Evolutionary conservation across 495 filamentous ascomycete genomes (phyloP).

Genomic region (Elaphomyces granulatus): DNA sequence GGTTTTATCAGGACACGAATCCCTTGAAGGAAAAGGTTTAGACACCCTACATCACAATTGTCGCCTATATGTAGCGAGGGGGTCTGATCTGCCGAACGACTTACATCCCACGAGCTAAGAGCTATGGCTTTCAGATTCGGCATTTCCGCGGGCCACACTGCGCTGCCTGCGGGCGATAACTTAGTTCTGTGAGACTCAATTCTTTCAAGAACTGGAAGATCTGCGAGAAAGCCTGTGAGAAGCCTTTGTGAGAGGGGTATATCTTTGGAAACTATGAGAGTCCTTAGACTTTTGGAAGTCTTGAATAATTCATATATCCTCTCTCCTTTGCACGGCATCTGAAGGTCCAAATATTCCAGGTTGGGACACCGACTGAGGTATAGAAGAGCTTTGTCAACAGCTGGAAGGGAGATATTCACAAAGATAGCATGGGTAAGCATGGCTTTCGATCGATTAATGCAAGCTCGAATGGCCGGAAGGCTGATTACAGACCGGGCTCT

Average conservation of each 20-base stretch:
- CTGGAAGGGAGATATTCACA: conserved; percentile 16
- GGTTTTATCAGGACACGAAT: too few species aligned
- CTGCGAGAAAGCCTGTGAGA: conserved; percentile 22
- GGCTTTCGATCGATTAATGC: conserved; percentile 27
- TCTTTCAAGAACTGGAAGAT: conserved; percentile 28
- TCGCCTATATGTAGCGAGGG: too few species aligned
- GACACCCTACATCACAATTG: too few species aligned
- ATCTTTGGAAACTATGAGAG: conserved; percentile 24
- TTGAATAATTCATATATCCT: conserved; percentile 21
- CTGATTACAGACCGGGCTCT: conserved; percentile 25
- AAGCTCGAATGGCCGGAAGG: conserved; percentile 26
- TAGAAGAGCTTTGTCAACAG: conserved; percentile 17
- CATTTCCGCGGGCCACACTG: conserved; percentile 17
- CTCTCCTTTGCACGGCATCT: conserved; percentile 9
- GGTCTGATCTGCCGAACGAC: too few species aligned
- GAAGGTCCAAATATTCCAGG: conserved; percentile 23
- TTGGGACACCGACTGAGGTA: conserved; percentile 25
- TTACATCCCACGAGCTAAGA: conserved; percentile 11
- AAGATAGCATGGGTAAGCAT: conserved; percentile 28
- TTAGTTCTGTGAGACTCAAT: conserved; percentile 22
- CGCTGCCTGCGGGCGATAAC: conserved; percentile 6
- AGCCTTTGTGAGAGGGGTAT: conserved; percentile 19
- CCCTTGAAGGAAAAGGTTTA: too few species aligned
- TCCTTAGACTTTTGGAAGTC: conserved; percentile 25
- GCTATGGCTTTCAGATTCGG: conserved; percentile 25